Evolutionary conservation across 192 early-diverging fungal genomes (phyloP), one percentile per base, ranked within the genome.

Genomic region (Gigaspora rosea): DNA sequence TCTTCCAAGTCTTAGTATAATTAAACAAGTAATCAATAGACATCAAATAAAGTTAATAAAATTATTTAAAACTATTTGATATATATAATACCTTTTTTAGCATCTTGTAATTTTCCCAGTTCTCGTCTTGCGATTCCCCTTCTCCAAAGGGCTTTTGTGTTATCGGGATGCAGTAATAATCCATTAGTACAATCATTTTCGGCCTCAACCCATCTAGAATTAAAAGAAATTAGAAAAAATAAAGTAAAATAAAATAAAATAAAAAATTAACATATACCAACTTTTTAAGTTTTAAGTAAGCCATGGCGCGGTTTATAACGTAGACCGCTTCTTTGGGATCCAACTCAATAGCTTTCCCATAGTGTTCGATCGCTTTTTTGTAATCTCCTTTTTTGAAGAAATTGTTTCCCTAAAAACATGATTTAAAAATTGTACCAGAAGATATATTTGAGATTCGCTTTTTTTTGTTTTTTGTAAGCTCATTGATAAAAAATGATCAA

Each of bases 261-360:
- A n/a, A 51, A 54, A 49, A 63, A 32, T 63, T 8, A 48, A 51
- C 76, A 10, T 27, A 11, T 8, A 52, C 73, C 66, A 86, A 93
- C 85, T 83, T 84, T 10, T 90, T 78, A 22, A 94, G 75, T 78
- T 95, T 97, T 22, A 97, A 78, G 52, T 91, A 80, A 8, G 93
- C 92, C 91, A 95, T 92, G 3, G 95, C 94, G 27, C 94, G 88
- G 79, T 96, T 96, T 27, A 93, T 86, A 33, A 83, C 82, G 15
- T 86, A 82, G 0, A 91, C 86, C 1, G 90, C 72, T 62, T 88
- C 89, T 58, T 82, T 83, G 10, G 86, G 84, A 75, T 94, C 89
- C 10, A 88, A 72, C 16, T 84, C 77, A 62, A 96, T 90, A 61
- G 88, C 88, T 48, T 84, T 83, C 8, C 88, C 83, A 84, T 95